These are phyloP conservation scores for Phytophthora vignae DNA, from an alignment of 352 stramenopile species.

Conservation along the genomic window DNA sequence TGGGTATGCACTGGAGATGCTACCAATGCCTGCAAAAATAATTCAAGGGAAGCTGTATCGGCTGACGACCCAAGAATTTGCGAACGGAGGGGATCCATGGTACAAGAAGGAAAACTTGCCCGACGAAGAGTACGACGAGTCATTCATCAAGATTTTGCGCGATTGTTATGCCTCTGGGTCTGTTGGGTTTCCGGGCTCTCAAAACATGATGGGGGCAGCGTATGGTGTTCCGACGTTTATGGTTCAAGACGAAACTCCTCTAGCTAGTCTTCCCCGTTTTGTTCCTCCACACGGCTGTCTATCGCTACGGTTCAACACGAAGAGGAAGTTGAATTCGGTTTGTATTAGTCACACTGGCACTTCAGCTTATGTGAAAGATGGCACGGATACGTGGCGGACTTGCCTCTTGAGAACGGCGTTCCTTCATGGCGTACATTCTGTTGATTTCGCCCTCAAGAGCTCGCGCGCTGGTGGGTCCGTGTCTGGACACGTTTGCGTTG, in stretches of 20 bases:
- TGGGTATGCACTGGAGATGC: slow-evolving; percentile 78
- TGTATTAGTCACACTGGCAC: slow-evolving; percentile 80
- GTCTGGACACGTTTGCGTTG: slow-evolving; percentile 82
- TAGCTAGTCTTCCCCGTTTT: slow-evolving; percentile 71
- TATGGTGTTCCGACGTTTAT: slow-evolving; percentile 90
- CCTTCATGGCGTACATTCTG: slow-evolving; percentile 70
- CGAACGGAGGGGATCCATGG: slow-evolving; percentile 88
- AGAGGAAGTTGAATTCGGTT: slow-evolving; percentile 66
- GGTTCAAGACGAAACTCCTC: slow-evolving; percentile 77
- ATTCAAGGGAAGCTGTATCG: slow-evolving; percentile 89
- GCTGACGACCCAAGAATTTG: slow-evolving; percentile 88
- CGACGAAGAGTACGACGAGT: slow-evolving; percentile 88
- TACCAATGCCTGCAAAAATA: slow-evolving; percentile 61
- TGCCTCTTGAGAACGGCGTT: slow-evolving; percentile 71
- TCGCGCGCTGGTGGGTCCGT: slow-evolving; percentile 62
- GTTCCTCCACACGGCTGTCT: slow-evolving; percentile 63
- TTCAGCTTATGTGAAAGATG: slow-evolving; percentile 63
- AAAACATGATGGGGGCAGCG: slow-evolving; percentile 85
- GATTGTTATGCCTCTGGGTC: slow-evolving; percentile 90
- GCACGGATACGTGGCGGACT: slow-evolving; percentile 65
- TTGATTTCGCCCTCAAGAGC: slow-evolving; percentile 87
- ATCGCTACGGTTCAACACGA: slow-evolving; percentile 69
- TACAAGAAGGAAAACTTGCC: slow-evolving; percentile 92
- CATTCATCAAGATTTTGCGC: slow-evolving; percentile 88
- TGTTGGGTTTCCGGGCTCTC: slow-evolving; percentile 82